A percentile compares a stretch with the other conserved stretches of the same genome.
Conservation (phyloP, 495 filamentous ascomycete genomes). For the Cercophora samala region DNA sequence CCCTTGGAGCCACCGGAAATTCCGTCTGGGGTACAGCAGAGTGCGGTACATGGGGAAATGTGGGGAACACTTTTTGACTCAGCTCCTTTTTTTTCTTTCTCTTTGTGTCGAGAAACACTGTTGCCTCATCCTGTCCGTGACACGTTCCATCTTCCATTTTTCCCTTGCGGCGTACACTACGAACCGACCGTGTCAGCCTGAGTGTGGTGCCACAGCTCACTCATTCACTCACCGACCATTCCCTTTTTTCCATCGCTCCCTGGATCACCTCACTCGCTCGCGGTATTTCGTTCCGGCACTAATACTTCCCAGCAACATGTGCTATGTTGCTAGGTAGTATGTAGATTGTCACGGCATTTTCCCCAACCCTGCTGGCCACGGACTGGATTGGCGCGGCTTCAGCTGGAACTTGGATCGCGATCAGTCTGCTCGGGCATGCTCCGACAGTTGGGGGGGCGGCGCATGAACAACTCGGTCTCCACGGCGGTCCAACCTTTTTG, state of each 20-base stretch:
- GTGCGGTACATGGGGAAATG: not conserved
- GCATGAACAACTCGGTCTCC: not conserved
- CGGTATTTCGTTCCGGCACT: not conserved
- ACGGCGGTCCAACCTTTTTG: not conserved
- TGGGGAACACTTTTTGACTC: slow-evolving; percentile 15
- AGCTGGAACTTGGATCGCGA: not conserved
- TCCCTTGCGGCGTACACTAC: not conserved
- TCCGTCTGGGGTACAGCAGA: slow-evolving; percentile 18
- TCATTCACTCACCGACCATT: not conserved
- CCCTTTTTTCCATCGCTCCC: not conserved
- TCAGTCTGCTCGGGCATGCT: not conserved
- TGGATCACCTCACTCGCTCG: not conserved
- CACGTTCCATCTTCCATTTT: not conserved
- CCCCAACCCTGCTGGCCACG: not conserved
- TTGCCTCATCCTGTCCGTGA: not conserved
- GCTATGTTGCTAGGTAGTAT: too few species aligned
- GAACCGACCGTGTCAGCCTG: not conserved
- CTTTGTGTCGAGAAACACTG: slow-evolving; percentile 1
- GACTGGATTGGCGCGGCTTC: not conserved
- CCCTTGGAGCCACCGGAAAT: slow-evolving; percentile 7
- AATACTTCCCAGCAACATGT: not conserved
- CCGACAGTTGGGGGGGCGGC: not conserved
- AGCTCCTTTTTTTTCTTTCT: slow-evolving; percentile 3
- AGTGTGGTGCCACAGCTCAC: not conserved
- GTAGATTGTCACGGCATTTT: too few species aligned